Evolutionary conservation across 305 asterid species (phyloP).

Genomic region (Fraxinus dipetala): DNA sequence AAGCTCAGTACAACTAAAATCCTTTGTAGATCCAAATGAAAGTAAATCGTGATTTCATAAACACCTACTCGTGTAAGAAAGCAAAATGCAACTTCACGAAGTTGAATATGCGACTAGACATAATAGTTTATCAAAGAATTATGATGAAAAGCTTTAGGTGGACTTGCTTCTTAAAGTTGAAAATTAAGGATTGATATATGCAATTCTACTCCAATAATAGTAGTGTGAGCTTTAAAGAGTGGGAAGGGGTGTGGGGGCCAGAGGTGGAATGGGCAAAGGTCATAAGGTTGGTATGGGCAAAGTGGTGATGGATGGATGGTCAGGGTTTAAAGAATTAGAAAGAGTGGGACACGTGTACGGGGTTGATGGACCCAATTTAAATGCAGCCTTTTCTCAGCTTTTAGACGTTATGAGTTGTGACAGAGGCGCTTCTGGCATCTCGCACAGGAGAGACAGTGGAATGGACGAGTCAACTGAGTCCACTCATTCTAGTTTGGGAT

Average conservation of each 20-base stretch:
- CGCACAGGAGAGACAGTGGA: background rate
- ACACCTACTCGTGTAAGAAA: background rate
- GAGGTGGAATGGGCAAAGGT: background rate
- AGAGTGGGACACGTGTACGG: background rate
- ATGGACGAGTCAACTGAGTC: background rate
- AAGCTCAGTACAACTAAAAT: too few species aligned
- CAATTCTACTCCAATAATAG: background rate
- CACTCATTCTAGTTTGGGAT: background rate
- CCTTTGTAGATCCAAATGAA: background rate
- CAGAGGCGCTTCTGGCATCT: background rate
- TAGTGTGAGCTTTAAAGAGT: background rate
- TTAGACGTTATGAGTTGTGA: conserved; percentile 2
- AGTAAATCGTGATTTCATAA: background rate
- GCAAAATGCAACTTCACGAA: background rate
- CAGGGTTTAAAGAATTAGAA: background rate
- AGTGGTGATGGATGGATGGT: background rate
- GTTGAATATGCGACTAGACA: background rate
- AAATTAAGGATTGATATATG: background rate
- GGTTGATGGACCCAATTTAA: background rate
- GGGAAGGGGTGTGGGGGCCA: background rate
- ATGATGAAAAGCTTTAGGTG: background rate
- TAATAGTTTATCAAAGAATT: background rate
- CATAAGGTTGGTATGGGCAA: background rate
- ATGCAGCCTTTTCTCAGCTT: background rate
- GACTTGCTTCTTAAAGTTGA: background rate